Percentiles rank a stretch among this genome's conserved stretches.
phyloP scores from a whole-genome alignment of 2,329 filamentous ascomycete genomes.

The Fusarium compactum region DNA sequence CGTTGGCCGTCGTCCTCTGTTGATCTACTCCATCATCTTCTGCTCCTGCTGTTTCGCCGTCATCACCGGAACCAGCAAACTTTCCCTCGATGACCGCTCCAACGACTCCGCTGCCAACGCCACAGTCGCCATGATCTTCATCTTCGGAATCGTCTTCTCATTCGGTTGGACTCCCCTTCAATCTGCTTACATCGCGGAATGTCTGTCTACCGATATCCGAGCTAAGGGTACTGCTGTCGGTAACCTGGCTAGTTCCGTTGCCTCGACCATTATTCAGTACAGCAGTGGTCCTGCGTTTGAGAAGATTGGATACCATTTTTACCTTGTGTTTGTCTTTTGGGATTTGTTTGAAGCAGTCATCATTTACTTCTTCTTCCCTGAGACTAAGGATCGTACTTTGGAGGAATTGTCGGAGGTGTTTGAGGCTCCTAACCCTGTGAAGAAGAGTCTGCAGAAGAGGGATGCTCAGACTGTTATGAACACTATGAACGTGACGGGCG shows the following conservation, averaged over 20 bases:
- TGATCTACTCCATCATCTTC: slow-evolving; percentile 61
- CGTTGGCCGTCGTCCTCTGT: slow-evolving; percentile 67
- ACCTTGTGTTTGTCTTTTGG: slow-evolving; percentile 61
- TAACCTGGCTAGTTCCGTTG: slow-evolving; percentile 55
- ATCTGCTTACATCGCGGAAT: slow-evolving; percentile 63
- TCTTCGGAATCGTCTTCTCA: slow-evolving; percentile 64
- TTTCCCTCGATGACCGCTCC: slow-evolving; percentile 53
- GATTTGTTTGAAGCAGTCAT: slow-evolving; percentile 56
- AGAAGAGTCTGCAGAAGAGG: slow-evolving; percentile 58
- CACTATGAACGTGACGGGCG: slow-evolving; percentile 50
- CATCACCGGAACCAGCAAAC: slow-evolving; percentile 62
- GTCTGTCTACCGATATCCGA: slow-evolving; percentile 58
- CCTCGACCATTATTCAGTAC: slow-evolving; percentile 59
- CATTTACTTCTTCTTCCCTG: slow-evolving; percentile 64
- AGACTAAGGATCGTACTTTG: slow-evolving; percentile 62
- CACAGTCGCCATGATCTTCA: slow-evolving; percentile 62
- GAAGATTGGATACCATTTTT: slow-evolving; percentile 59
- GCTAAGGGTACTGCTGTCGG: slow-evolving; percentile 60
- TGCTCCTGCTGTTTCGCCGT: slow-evolving; percentile 61
- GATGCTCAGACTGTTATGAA: slow-evolving; percentile 59
- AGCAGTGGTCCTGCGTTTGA: slow-evolving; percentile 58
- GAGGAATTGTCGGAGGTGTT: slow-evolving; percentile 68
- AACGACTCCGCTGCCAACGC: slow-evolving; percentile 56
- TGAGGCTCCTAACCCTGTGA: slow-evolving; percentile 58
- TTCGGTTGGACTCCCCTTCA: slow-evolving; percentile 64